A percentile compares a stretch with the other conserved stretches of the same genome.
phyloP scores from a whole-genome alignment of 2,329 filamentous ascomycete genomes.

The Aspergillus latus region DNA sequence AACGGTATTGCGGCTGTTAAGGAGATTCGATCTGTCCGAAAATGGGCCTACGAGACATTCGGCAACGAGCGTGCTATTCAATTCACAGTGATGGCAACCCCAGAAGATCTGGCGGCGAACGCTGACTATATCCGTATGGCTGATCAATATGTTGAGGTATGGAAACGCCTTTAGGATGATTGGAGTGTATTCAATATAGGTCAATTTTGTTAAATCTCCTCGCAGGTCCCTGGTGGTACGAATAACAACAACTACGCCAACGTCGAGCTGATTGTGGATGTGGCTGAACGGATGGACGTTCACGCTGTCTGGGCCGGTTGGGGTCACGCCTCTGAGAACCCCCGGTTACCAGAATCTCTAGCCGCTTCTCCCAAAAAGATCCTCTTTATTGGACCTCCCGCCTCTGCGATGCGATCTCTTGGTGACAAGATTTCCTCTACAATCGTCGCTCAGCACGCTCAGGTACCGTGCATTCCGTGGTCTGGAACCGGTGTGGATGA shows the following conservation, averaged over 20 bases:
- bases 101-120: conserved; percentile 95
- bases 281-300: conserved; percentile 97
- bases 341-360: conserved; percentile 91
- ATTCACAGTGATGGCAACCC: conserved; percentile 99
- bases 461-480: conserved; percentile 98
- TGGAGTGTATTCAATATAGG: too few relatives aligned
- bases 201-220: not conserved
- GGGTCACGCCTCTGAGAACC: conserved; percentile 98
- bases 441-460: conserved; percentile 95
- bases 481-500: conserved; percentile 87
- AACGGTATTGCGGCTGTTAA: conserved; percentile 99
- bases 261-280: conserved; percentile 97
- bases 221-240: conserved; percentile 84
- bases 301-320: conserved; percentile 99
- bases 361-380: conserved; percentile 98
- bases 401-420: conserved; percentile 96
- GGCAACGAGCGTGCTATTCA: conserved; percentile 97
- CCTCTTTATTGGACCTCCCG: conserved; percentile 96
- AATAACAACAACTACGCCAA: conserved; percentile 99
- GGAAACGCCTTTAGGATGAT: conserved; percentile 19
- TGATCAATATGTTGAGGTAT: conserved; percentile 92
- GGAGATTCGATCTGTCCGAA: conserved; percentile 97
- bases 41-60: conserved; percentile 99
- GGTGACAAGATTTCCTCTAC: conserved; percentile 99
- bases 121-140: conserved; percentile 99